Conservation (phyloP, 1,139 yeast species). For the Eremothecium coryli region DNA sequence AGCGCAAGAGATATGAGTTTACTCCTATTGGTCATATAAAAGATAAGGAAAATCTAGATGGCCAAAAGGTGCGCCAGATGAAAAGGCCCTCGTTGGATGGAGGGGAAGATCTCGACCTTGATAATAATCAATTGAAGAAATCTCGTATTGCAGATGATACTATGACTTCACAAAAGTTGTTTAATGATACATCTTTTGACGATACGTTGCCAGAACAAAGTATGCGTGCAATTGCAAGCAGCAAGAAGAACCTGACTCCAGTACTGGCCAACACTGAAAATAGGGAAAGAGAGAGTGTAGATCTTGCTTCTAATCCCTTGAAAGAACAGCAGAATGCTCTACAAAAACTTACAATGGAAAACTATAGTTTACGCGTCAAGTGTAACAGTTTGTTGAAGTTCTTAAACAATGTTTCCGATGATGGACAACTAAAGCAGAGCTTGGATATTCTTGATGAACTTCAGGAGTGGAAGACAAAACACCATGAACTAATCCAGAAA, state of each 20-base stretch:
- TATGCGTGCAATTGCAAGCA: conserved; percentile 5
- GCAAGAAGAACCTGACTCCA: conserved; percentile 12
- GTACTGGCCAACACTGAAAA: conserved; percentile 12
- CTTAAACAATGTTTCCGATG: conserved; percentile 33
- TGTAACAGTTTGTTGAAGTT: conserved; percentile 45
- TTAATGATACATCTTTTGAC: conserved; percentile 28
- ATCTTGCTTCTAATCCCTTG: conserved; percentile 38
- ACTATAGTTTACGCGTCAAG: conserved; percentile 52
- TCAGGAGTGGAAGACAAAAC: conserved; percentile 17
- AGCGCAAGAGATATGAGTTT: conserved; percentile 22
- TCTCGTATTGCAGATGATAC: conserved; percentile 18
- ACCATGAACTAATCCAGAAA: conserved; percentile 15
- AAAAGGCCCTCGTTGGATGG: conserved; percentile 6
- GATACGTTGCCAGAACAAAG: conserved; percentile 24
- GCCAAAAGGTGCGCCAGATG: conserved; percentile 8
- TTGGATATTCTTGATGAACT: conserved; percentile 18
- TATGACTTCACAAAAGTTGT: conserved; percentile 20
- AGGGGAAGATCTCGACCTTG: conserved; percentile 8
- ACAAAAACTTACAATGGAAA: conserved; percentile 47
- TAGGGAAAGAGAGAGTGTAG: conserved; percentile 10
- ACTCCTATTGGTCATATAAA: conserved; percentile 29
- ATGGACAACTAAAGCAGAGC: conserved; percentile 23
- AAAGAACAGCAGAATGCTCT: conserved; percentile 47
- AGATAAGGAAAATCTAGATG: conserved; percentile 14
- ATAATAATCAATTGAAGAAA: conserved; percentile 7